phyloP scores from a whole-genome alignment of 2,329 filamentous ascomycete species.

The Pseudocercospora fuligena region DNA sequence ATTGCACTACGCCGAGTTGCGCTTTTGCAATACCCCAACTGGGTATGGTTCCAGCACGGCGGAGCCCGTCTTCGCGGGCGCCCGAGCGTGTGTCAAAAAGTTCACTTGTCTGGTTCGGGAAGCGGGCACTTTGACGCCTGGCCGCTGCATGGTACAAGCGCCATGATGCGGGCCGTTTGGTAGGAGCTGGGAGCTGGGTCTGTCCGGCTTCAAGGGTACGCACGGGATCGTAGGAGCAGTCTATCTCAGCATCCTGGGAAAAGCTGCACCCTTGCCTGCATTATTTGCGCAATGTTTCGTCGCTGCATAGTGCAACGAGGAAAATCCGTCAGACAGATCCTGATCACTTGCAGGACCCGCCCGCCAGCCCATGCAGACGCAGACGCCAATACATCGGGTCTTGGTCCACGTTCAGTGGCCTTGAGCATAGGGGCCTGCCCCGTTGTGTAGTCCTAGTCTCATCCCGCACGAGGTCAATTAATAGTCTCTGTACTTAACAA shows the following conservation, averaged over 20 bases:
- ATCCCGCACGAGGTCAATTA: slow-evolving; percentile 29
- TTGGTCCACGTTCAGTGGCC: slow-evolving; percentile 27
- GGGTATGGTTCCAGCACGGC: slow-evolving; percentile 22
- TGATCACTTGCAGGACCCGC: slow-evolving; percentile 33
- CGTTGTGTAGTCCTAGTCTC: slow-evolving; percentile 29
- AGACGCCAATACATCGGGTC: slow-evolving; percentile 32
- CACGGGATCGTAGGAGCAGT: slow-evolving; percentile 27
- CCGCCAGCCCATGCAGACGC: slow-evolving; percentile 28
- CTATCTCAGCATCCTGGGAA: slow-evolving; percentile 28
- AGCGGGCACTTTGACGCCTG: slow-evolving; percentile 24
- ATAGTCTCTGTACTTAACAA: slow-evolving; percentile 17
- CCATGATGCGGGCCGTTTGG: slow-evolving; percentile 26
- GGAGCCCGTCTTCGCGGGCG: slow-evolving; percentile 21
- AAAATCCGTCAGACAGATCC: slow-evolving; percentile 28
- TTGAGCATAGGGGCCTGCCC: slow-evolving; percentile 24
- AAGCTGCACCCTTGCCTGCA: slow-evolving; percentile 30
- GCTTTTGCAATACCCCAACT: slow-evolving; percentile 30
- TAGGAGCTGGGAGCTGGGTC: slow-evolving; percentile 31
- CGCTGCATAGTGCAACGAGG: slow-evolving; percentile 33
- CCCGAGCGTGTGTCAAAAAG: slow-evolving; percentile 34
- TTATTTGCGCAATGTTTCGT: slow-evolving; percentile 34
- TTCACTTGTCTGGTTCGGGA: slow-evolving; percentile 28
- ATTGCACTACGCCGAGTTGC: slow-evolving; percentile 14
- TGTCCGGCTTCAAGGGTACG: slow-evolving; percentile 27
- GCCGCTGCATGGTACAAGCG: slow-evolving; percentile 29